Base-by-base conservation (phyloP, 2,329 filamentous ascomycete species). In the Cordyceps javanica region DNA sequence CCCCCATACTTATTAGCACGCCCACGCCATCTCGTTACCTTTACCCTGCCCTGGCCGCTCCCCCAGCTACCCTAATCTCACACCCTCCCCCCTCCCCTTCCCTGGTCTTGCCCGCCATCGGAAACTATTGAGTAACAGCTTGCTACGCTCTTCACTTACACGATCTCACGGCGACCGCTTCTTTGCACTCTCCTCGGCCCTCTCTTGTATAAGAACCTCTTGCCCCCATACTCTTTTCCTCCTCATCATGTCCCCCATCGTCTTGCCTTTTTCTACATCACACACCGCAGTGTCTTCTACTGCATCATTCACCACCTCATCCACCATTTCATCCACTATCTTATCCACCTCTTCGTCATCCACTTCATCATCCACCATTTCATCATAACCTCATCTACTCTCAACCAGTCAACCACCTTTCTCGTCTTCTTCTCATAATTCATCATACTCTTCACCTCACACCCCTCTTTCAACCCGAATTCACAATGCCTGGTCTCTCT, bases 141-240 rank as follows among this genome's bases (percentile, higher is more conserved):
- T 59, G 42, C 42, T 38, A 41, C 39, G 42, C 44, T 55, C 38
- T 36, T 55, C 50, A 59, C 57, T 59, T 59, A 66, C 61, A 70
- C 60, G 65, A 73, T 73, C 48, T 34, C 69, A 59, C 62, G 32
- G 44, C 53, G 45, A 63, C 69, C 65, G 63, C 67, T 32, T 55
- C n/a, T 56, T 39, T 48, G 46, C 28, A 51, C 19, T 39, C 52
- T 39, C 41, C 13, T 38, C n/a, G n/a, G 21, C 53, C 51, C 26
- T 21, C 25, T 59, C 36, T 42, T 49, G 41, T 58, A 58, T 58
- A 58, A 58, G 45, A 30, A 19, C 30, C 55, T 23, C 48, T 28
- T 45, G 48, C 38, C 30, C 55, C 55, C 55, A 45, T 38, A 44
- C 48, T 9, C 8, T 36, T 19, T 16, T 25, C 38, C 38, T 21